phyloP scores from a whole-genome alignment of 495 filamentous ascomycete genomes.

The Sabuloglossum arenarium region DNA sequence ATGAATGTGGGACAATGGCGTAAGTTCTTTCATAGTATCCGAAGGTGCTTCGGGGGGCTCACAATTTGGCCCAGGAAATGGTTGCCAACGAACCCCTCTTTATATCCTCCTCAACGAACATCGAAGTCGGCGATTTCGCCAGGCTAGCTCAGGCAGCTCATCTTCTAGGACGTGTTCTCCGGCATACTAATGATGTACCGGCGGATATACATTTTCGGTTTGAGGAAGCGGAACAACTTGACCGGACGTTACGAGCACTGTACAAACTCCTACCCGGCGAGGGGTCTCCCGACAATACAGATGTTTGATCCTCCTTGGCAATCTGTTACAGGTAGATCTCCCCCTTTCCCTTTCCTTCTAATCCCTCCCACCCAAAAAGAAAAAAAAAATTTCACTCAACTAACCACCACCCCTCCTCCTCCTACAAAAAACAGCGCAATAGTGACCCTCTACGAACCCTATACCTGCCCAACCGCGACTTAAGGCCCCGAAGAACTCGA shows the following conservation, averaged over 20 bases:
- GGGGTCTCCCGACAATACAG: neutral
- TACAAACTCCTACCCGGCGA: slow-evolving; percentile 7
- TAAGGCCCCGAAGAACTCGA: neutral
- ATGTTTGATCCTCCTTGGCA: slow-evolving; percentile 7
- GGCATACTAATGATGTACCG: slow-evolving; percentile 9
- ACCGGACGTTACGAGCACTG: slow-evolving; percentile 12
- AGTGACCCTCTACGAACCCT: slow-evolving; percentile 9
- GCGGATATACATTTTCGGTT: slow-evolving; percentile 6
- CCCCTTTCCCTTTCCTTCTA: neutral
- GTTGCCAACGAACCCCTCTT: slow-evolving; percentile 4
- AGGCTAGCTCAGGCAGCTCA: slow-evolving; percentile 23
- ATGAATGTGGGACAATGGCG: slow-evolving; percentile 23
- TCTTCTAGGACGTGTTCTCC: slow-evolving; percentile 21
- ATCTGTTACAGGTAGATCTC: slow-evolving; percentile 14
- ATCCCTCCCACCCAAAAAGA: neutral
- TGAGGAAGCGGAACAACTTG: slow-evolving; percentile 6
- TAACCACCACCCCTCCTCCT: neutral
- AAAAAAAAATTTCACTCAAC: neutral
- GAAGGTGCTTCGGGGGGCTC: neutral
- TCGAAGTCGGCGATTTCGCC: slow-evolving; percentile 17
- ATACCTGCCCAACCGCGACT: slow-evolving; percentile 6
- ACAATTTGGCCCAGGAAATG: slow-evolving; percentile 8
- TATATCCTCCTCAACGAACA: slow-evolving; percentile 10
- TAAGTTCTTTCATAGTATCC: slow-evolving; percentile 8
- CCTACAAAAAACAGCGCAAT: neutral